These are phyloP conservation scores for Syzygium aqueum DNA, from an alignment of 345 rosid genomes.

Conservation along the genomic window DNA sequence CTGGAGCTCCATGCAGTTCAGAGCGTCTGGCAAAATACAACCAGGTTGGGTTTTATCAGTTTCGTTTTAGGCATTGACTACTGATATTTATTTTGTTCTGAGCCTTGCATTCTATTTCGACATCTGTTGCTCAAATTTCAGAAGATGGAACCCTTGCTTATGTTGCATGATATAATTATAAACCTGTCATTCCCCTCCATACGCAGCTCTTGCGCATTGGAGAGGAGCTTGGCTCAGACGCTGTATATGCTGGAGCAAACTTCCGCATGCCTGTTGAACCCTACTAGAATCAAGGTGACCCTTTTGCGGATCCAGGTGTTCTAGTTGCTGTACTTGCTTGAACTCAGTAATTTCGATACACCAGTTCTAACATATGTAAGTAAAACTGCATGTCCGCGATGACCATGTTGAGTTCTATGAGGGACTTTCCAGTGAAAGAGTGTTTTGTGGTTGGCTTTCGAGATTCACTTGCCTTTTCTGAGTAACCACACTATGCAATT, in stretches of 20 bases:
- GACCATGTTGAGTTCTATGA: neutral
- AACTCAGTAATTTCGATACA: accelerated
- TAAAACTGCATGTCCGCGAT: neutral
- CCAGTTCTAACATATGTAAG: neutral
- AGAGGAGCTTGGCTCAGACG: conserved; percentile 79
- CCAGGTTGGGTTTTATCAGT: conserved; percentile 26
- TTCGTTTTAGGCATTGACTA: too few species aligned
- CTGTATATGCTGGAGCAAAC: conserved; percentile 72
- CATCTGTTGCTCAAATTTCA: neutral
- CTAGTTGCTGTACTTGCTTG: neutral
- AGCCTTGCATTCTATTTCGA: neutral
- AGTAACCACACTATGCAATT: neutral
- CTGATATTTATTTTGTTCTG: neutral
- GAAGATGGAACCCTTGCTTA: neutral
- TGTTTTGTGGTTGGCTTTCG: neutral
- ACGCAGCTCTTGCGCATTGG: conserved; percentile 73
- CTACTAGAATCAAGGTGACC: conserved; percentile 21
- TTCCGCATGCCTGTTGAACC: conserved; percentile 89
- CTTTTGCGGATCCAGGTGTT: neutral
- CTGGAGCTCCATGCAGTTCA: conserved; percentile 67
- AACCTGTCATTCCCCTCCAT: neutral
- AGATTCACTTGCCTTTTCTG: neutral
- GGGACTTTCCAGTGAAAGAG: neutral
- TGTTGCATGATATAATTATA: neutral
- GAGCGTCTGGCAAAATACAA: conserved; percentile 71